Evolutionary conservation across 108 stramenopile species (phyloP), one percentile per base, ranked within the genome.

Genomic region (Skeletonema tropicum): DNA sequence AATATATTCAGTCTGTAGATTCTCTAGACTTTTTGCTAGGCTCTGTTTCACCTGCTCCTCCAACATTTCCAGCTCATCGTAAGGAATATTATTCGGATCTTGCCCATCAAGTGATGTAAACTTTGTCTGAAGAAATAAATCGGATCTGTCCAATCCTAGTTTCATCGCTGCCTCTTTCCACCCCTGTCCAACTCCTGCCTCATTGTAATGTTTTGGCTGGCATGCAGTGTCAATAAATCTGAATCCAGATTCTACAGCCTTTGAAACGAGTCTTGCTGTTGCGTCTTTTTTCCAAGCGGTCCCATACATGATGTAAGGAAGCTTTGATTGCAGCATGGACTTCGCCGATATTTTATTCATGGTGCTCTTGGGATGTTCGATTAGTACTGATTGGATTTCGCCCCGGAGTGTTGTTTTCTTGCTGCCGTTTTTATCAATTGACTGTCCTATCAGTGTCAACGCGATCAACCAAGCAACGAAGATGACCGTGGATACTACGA

Each of bases 211-310:
- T 66, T 90, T 95, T 30, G 97, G 97, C 72, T 97, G 97, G 69
- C 94, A 96, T 12, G 97, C 97, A 23, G 97, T 97, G 71, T 97
- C 97, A 70, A 97, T 91, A 76, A 89, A 93, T 9, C 94, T 87
- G 64, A 97, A 97, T 42, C 97, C 97, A 17, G 90, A 65, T 11
- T 77, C 45, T n/a, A 95, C 71, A 23, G 97, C 97, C 17, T 91
- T 63, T 10, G 68, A 57, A 9, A 96, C 97, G 42, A 89, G 75
- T 39, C 70, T 29, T 14, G 93, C 88, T 0, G 97, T 97, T 10
- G 79, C 58, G 13, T 94, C 94, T 79, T 92, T 90, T 73, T 97
- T 97, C 97, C 97, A 97, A 0, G 97, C 97, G 12, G 97, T 97
- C 11, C 96, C 94, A 71, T 97, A 97, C 17, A 89, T 31, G 6